These are phyloP conservation scores for Euphorbia tirucalli DNA, from an alignment of 345 rosid species.

Conservation along the genomic window DNA sequence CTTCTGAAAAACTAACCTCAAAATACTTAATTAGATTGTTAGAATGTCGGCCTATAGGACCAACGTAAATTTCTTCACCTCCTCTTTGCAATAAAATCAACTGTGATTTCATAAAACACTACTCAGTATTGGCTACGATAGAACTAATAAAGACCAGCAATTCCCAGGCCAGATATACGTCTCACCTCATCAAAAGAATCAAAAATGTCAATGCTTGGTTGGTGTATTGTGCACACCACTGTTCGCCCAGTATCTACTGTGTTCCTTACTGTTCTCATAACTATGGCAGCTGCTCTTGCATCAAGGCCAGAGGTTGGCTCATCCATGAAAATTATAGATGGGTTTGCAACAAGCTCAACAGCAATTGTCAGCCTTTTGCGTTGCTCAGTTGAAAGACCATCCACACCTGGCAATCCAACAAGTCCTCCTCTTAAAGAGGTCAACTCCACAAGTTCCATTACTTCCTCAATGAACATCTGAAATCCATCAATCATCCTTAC, in stretches of 20 bases:
- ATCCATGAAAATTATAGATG: slow-evolving; percentile 60
- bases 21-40: slow-evolving; percentile 9
- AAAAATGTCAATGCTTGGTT: slow-evolving; percentile 58
- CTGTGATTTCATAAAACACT: neutral
- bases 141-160: neutral
- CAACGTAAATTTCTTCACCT: slow-evolving; percentile 16
- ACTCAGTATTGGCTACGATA: neutral
- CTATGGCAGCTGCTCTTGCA: slow-evolving; percentile 69
- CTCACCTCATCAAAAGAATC: slow-evolving; percentile 60
- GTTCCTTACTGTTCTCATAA: slow-evolving; percentile 57
- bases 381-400: slow-evolving; percentile 57
- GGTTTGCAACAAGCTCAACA: slow-evolving; percentile 60
- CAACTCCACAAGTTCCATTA: slow-evolving; percentile 50
- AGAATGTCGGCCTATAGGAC: slow-evolving; percentile 16
- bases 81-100: slow-evolving; percentile 13
- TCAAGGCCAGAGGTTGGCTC: slow-evolving; percentile 64
- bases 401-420: slow-evolving; percentile 44
- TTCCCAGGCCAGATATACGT: neutral
- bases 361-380: slow-evolving; percentile 55
- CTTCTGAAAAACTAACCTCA: slow-evolving; percentile 10
- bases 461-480: slow-evolving; percentile 51
- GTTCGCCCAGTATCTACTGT: slow-evolving; percentile 44
- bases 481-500: neutral
- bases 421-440: slow-evolving; percentile 40
- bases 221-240: slow-evolving; percentile 59